A percentile compares a stretch with the other conserved stretches of the same genome.
Evolutionary conservation across 2,329 filamentous ascomycete species (phyloP).

Genomic region (Alternaria sp.): DNA sequence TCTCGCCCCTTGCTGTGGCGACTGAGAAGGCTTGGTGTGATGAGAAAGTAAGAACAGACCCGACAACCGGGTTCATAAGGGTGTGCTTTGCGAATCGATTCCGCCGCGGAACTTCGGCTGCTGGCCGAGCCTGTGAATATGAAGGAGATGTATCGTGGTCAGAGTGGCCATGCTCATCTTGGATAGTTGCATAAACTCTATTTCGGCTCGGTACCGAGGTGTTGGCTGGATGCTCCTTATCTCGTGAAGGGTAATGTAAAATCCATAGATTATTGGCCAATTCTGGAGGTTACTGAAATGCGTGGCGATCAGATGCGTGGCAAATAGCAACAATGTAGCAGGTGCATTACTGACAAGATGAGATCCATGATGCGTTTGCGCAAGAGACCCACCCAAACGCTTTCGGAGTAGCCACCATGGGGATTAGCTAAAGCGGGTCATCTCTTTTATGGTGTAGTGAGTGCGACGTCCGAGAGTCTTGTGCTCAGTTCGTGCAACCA

Average conservation of each 20-base stretch:
- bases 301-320: neutral
- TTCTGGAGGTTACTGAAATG: neutral
- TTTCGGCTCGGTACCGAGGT: neutral
- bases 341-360: neutral
- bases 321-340: neutral
- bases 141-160: conserved; percentile 4
- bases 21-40: conserved; percentile 28
- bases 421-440: conserved; percentile 29
- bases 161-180: neutral
- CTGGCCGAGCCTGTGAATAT: conserved; percentile 32
- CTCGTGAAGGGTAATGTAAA: neutral
- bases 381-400: neutral
- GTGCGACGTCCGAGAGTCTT: conserved; percentile 43
- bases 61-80: conserved; percentile 38
- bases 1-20: conserved; percentile 35
- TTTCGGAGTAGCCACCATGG: neutral
- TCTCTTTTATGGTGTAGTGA: conserved; percentile 38
- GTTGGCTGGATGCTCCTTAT: neutral
- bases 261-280: neutral
- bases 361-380: neutral
- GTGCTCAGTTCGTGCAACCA: conserved; percentile 35
- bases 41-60: conserved; percentile 28
- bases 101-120: conserved; percentile 27
- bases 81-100: conserved; percentile 29
- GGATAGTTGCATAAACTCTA: neutral